Percentiles rank a stretch among this genome's conserved stretches.
These are phyloP conservation scores for Lasiosphaeria hispida DNA, from an alignment of 495 filamentous ascomycete genomes.

Conservation along the genomic window DNA sequence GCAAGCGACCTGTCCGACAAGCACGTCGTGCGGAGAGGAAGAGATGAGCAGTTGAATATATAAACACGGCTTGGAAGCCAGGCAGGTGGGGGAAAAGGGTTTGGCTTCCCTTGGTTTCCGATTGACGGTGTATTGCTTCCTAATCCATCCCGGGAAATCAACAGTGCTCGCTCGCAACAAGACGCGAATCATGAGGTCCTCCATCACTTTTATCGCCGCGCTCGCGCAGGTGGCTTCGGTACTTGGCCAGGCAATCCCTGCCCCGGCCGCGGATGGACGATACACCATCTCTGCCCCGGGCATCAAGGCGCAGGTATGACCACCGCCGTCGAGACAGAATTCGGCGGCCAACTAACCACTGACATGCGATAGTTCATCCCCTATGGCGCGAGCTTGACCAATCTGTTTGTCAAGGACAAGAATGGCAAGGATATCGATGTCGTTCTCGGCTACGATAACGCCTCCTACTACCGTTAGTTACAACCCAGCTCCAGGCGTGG, in stretches of 20 bases:
- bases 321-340: not conserved
- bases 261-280: constrained; percentile 37
- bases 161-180: not conserved
- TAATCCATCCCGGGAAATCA: constrained; percentile 9
- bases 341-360: not conserved
- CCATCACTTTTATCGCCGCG: constrained; percentile 14
- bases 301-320: constrained; percentile 51
- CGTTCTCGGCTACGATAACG: constrained; percentile 53
- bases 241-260: constrained; percentile 13
- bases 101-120: constrained; percentile 6
- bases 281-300: constrained; percentile 51
- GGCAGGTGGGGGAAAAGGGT: not conserved
- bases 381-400: constrained; percentile 56
- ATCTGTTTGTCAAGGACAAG: constrained; percentile 57
- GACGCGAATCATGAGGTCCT: constrained; percentile 16
- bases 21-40: constrained; percentile 4
- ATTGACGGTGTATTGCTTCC: not conserved
- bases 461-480: constrained; percentile 46
- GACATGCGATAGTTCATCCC: constrained; percentile 46
- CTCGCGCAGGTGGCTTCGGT: constrained; percentile 14
- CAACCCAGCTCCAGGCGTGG: not conserved
- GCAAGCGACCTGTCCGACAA: not conserved
- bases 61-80: constrained; percentile 12
- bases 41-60: constrained; percentile 7
- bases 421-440: constrained; percentile 54